Percentiles rank a stretch among this genome's conserved stretches.
Evolutionary conservation across 2,329 filamentous ascomycete genomes (phyloP).

Genomic region (Pseudocercospora fuligena): DNA sequence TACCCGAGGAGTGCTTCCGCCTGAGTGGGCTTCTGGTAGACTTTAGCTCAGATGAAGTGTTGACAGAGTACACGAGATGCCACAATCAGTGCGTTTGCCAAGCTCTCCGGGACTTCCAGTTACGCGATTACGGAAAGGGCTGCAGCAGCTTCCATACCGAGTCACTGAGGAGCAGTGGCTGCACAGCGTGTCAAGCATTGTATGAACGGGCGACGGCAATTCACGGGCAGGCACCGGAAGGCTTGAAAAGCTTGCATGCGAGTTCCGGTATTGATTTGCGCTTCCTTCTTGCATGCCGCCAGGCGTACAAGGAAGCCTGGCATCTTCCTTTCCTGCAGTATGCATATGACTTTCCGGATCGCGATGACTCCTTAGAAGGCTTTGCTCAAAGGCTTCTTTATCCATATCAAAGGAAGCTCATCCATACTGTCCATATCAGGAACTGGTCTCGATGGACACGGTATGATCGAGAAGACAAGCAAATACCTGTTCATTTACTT

Average conservation of each 20-base stretch:
- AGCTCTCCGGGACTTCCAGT: background rate
- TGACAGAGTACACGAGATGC: background rate
- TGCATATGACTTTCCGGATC: background rate
- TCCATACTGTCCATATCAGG: background rate
- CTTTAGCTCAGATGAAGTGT: background rate
- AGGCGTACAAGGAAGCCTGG: constrained; percentile 9
- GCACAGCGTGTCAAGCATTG: constrained; percentile 1
- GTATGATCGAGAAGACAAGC: background rate
- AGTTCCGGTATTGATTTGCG: background rate
- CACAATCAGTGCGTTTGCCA: background rate
- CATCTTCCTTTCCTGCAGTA: constrained; percentile 6
- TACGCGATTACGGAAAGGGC: background rate
- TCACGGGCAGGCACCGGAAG: background rate
- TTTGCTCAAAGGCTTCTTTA: constrained; percentile 1
- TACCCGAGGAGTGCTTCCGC: background rate
- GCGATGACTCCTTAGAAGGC: background rate
- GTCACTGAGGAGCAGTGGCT: background rate
- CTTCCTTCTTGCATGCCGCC: constrained; percentile 5
- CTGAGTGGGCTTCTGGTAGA: background rate
- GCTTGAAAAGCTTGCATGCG: background rate
- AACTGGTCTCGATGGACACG: background rate
- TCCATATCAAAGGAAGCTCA: background rate
- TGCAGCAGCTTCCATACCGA: background rate
- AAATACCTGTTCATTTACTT: background rate
- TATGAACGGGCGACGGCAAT: background rate